These are phyloP conservation scores for Phyllosticta ampelicida DNA, from an alignment of 2,329 filamentous ascomycete genomes.

Conservation along the genomic window DNA sequence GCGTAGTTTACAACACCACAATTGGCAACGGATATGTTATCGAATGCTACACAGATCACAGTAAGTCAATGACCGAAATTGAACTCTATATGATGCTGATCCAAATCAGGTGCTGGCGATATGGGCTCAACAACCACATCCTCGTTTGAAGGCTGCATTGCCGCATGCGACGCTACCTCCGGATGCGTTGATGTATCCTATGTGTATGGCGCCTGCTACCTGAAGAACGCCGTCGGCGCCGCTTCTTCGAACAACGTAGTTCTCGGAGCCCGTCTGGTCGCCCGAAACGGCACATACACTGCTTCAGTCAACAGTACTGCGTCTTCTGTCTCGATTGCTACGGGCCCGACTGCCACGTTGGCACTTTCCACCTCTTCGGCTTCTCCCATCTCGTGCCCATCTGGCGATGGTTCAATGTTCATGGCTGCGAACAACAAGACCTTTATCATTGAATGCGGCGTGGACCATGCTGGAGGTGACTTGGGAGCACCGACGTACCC, in stretches of 20 bases:
- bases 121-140: conserved; percentile 6
- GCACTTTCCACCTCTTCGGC: not conserved
- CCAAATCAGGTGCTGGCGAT: conserved; percentile 11
- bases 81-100: conserved; percentile 5
- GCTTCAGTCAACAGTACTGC: not conserved
- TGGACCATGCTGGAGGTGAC: conserved; percentile 6
- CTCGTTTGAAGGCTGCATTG: conserved; percentile 11
- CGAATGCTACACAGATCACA: conserved; percentile 15
- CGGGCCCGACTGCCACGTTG: not conserved
- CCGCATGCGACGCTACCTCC: conserved; percentile 11
- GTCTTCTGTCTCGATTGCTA: not conserved
- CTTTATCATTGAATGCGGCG: conserved; percentile 11
- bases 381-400: conserved; percentile 9
- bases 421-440: conserved; percentile 11
- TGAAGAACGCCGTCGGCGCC: conserved; percentile 12
- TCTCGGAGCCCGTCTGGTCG: not conserved
- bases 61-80: not conserved
- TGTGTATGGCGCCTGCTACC: conserved; percentile 14
- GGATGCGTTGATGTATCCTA: conserved; percentile 14
- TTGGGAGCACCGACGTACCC: conserved; percentile 4
- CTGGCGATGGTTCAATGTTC: conserved; percentile 11
- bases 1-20: not conserved
- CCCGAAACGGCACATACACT: not conserved
- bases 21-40: conserved; percentile 3
- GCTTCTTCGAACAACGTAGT: not conserved